Evolutionary conservation across 306 rosid species (phyloP).

Genomic region (Quercus cerris): DNA sequence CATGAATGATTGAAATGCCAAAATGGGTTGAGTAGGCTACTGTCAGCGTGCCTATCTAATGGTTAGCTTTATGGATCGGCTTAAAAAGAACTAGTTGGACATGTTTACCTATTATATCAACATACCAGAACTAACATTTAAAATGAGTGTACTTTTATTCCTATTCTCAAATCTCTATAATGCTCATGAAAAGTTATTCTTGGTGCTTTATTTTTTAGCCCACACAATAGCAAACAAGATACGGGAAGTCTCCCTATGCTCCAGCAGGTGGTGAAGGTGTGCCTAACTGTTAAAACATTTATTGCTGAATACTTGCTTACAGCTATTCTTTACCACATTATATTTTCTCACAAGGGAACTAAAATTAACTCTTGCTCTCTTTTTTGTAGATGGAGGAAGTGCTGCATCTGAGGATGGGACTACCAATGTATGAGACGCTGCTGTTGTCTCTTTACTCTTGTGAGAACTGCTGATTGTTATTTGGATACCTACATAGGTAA

Average conservation of each 20-base stretch:
- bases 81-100: background rate
- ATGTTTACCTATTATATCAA: background rate
- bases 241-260: slow-evolving; percentile 89
- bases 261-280: slow-evolving; percentile 82
- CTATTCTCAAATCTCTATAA: background rate
- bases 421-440: slow-evolving; percentile 48
- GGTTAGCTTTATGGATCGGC: background rate
- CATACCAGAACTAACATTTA: background rate
- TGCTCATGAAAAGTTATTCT: slow-evolving; percentile 4
- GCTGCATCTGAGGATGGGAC: slow-evolving; percentile 58
- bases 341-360: slow-evolving; percentile 3
- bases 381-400: slow-evolving; percentile 60
- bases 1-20: background rate
- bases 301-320: background rate
- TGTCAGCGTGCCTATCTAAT: background rate
- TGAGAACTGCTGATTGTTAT: slow-evolving; percentile 28
- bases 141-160: background rate
- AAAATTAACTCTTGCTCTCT: slow-evolving; percentile 3
- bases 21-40: background rate
- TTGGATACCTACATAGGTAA: slow-evolving; percentile 38
- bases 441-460: slow-evolving; percentile 30
- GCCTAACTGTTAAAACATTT: background rate
- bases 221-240: slow-evolving; percentile 90
- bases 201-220: slow-evolving; percentile 51
- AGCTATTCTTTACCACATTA: background rate